Conservation (phyloP, 768 basidiomycete genomes). For the Dioszegia hungarica region DNA sequence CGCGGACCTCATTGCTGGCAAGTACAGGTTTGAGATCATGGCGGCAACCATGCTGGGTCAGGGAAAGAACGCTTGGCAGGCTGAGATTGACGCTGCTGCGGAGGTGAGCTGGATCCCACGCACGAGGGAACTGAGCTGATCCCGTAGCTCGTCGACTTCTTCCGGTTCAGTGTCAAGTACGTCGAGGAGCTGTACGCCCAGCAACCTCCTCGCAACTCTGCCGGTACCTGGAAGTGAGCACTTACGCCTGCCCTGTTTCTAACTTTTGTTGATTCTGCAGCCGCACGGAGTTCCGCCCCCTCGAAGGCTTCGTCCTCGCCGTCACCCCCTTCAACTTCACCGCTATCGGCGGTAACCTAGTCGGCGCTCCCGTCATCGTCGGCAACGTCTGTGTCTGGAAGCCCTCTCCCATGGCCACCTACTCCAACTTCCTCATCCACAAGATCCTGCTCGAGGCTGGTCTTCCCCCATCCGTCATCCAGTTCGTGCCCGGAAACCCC, state of each 20-base stretch:
- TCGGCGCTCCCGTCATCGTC: constrained; percentile 76
- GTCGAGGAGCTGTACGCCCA: constrained; percentile 90
- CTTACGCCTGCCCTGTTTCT: background rate
- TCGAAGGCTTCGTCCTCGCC: constrained; percentile 98
- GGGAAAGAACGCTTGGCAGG: constrained; percentile 99
- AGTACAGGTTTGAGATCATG: constrained; percentile 90
- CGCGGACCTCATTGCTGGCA: constrained; percentile 89
- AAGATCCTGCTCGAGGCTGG: constrained; percentile 91
- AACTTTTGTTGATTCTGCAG: constrained; percentile 51
- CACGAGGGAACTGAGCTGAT: background rate
- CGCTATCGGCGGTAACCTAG: constrained; percentile 92
- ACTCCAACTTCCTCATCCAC: constrained; percentile 88
- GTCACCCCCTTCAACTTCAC: constrained; percentile 95
- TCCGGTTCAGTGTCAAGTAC: constrained; percentile 93
- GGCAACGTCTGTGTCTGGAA: constrained; percentile 98
- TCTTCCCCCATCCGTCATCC: constrained; percentile 87
- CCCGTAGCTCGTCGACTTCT: constrained; percentile 74
- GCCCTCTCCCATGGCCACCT: constrained; percentile 89
- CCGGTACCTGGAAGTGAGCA: constrained; percentile 93
- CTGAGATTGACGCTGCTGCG: constrained; percentile 97
- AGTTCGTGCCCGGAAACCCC: constrained; percentile 86
- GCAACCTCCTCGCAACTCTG: constrained; percentile 79
- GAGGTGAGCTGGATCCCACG: constrained; percentile 59
- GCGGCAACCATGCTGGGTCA: constrained; percentile 98
- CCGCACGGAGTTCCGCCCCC: constrained; percentile 88